phyloP scores from a whole-genome alignment of 2,329 filamentous ascomycete genomes.

The Trichophyton rubrum region DNA sequence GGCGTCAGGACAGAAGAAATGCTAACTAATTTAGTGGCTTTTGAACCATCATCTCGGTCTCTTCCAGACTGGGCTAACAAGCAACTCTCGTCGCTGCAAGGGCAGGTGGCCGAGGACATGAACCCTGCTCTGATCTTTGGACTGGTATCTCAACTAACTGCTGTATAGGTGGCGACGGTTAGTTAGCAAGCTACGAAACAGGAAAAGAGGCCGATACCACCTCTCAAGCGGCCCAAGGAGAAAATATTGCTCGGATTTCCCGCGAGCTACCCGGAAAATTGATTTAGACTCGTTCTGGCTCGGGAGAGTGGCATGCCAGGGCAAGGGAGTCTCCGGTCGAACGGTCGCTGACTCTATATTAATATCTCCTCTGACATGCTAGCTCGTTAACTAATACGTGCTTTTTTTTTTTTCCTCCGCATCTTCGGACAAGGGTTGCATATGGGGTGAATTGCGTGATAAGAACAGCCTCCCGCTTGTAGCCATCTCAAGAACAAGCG shows the following conservation, averaged over 20 bases:
- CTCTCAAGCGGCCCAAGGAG: neutral
- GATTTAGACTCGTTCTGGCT: neutral
- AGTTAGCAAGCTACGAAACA: no score
- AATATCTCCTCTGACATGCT: no score
- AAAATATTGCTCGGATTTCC: neutral
- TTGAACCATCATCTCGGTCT: no score
- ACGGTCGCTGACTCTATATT: neutral
- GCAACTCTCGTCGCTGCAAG: no score
- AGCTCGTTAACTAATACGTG: neutral
- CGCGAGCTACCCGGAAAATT: neutral
- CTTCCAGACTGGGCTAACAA: no score
- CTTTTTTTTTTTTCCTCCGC: neutral
- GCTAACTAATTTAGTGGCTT: no score
- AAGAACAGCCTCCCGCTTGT: neutral
- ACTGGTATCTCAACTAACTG: no score
- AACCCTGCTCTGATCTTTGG: no score
- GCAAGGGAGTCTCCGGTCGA: neutral
- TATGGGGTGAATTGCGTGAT: neutral
- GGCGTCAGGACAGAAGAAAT: no score
- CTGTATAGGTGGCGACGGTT: no score
- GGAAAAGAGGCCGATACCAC: neutral
- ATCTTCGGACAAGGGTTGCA: neutral
- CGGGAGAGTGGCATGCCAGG: neutral
- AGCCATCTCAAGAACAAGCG: neutral
- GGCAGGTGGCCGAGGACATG: no score